Evolutionary conservation across 805 yeast species (phyloP).

Genomic region (Starmerella kuoi): DNA sequence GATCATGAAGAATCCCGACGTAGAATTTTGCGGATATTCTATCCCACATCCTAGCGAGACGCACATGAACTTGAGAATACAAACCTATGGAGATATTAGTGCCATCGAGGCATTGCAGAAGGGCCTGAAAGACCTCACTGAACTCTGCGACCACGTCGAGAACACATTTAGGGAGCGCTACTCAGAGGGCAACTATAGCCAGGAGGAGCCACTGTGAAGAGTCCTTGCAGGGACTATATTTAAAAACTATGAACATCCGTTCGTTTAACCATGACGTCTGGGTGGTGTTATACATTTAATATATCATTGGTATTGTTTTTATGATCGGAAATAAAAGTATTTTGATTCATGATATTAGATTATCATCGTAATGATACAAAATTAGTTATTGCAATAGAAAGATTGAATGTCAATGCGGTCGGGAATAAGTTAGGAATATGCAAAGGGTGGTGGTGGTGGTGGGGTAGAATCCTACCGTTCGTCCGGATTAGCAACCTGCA

Average conservation of each 20-base stretch:
- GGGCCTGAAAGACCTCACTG: constrained; percentile 76
- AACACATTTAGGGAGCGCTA: constrained; percentile 60
- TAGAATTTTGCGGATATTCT: constrained; percentile 95
- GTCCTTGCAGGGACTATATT: neutral
- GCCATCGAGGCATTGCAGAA: constrained; percentile 89
- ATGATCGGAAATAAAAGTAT: too few relatives aligned
- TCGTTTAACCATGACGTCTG: too few relatives aligned
- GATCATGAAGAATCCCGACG: constrained; percentile 95
- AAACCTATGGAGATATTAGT: constrained; percentile 73
- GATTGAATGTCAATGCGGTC: too few relatives aligned
- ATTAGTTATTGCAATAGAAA: too few relatives aligned
- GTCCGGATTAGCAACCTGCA: constrained; percentile 43
- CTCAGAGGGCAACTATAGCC: constrained; percentile 30
- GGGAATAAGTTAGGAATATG: too few relatives aligned
- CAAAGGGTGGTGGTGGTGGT: too few relatives aligned
- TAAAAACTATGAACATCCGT: too few relatives aligned
- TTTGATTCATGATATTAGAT: too few relatives aligned
- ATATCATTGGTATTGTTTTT: too few relatives aligned
- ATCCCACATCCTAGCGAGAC: constrained; percentile 97
- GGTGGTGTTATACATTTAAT: too few relatives aligned
- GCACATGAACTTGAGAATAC: constrained; percentile 79
- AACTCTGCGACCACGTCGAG: constrained; percentile 74
- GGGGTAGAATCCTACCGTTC: too few relatives aligned
- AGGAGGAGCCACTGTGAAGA: constrained; percentile 8
- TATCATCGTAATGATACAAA: too few relatives aligned